Base-by-base conservation (phyloP, 2,329 filamentous ascomycete genomes). In the Sporothrix pallida region DNA sequence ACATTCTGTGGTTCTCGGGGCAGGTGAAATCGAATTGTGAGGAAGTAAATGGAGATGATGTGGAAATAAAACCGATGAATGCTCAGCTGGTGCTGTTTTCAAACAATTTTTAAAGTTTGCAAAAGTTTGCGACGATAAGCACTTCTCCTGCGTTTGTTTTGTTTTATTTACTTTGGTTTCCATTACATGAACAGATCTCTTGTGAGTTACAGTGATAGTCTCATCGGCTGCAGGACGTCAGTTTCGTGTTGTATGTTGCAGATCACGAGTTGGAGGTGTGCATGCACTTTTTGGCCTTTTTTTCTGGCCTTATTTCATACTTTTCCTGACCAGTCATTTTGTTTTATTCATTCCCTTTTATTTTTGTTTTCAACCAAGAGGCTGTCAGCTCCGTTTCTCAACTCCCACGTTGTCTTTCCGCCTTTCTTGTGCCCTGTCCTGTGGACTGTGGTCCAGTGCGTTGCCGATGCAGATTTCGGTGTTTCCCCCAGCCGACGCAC, bases 381-480 rank as follows among this genome's bases (percentile, higher is more conserved):
- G 23, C 20, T 20, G 20, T 20, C 20, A 56, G 52, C 52, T 20
- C 37, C 5, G 60, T 23, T 65, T 46, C 13, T 12, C 37, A n/a
- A 12, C n/a, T 46, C 60, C 9, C 37, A 46, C 42, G n/a, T 23
- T 46, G 60, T 23, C 60, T 13, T 46, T 46, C 60, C 37, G 37
- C 37, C 37, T 42, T 20, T 46, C 15, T 31, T 37, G 20, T 54
- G 26, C 17, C 50, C 17, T 20, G 50, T 58, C 50, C 31, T 26
- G 15, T 69, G 67, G 37, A 15, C 54, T 17, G 20, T 71, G 70
- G 67, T 54, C 23, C 54, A 31, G 20, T 71, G 70, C 44, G 54
- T 50, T 63, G 44, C 70, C 54, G 70, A 63, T 71, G 70, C 56
- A 60, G 56, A 63, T 63, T 63, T 71, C 70, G 70, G 70, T 71